Evolutionary conservation across 352 stramenopile genomes (phyloP).

Genomic region (Peronospora farinosa): DNA sequence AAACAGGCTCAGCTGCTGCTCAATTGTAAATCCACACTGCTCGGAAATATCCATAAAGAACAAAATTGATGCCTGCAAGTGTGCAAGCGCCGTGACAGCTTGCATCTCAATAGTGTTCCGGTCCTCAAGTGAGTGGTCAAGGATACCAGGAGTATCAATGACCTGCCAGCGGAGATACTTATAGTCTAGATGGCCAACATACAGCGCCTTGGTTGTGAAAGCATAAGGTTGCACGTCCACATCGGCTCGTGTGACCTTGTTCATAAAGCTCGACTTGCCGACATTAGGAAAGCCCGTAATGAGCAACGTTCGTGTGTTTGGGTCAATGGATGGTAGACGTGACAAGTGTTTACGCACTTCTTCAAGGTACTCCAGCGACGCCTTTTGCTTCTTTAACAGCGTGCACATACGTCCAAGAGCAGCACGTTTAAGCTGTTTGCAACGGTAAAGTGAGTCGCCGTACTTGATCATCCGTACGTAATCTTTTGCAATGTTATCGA

Average conservation of each 20-base stretch:
- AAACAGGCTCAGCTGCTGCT: constrained; percentile 97
- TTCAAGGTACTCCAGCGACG: constrained; percentile 96
- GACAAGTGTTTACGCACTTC: constrained; percentile 97
- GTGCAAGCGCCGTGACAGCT: constrained; percentile 97
- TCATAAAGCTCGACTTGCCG: constrained; percentile 99
- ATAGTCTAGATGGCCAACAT: constrained; percentile 99
- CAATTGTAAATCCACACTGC: constrained; percentile 98
- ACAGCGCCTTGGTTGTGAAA: constrained; percentile 99
- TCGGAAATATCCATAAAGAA: constrained; percentile 99
- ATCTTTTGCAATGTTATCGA: constrained; percentile 96
- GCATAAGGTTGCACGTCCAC: constrained; percentile 99
- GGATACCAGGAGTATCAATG: constrained; percentile 99
- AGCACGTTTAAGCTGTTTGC: constrained; percentile 99
- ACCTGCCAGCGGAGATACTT: constrained; percentile 99
- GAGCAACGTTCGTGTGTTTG: constrained; percentile 97
- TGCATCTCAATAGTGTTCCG: constrained; percentile 99
- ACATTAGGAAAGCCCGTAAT: constrained; percentile 99
- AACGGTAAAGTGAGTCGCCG: constrained; percentile 98
- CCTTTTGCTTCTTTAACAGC: constrained; percentile 98
- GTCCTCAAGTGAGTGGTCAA: constrained; percentile 98
- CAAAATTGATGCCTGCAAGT: constrained; percentile 98
- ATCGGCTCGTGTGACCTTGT: constrained; percentile 99
- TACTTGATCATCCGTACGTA: constrained; percentile 99
- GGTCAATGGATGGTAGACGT: constrained; percentile 97
- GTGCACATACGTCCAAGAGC: constrained; percentile 99